phyloP scores from a whole-genome alignment of 306 rosid species.

The Pterocarpus macrocarpus region DNA sequence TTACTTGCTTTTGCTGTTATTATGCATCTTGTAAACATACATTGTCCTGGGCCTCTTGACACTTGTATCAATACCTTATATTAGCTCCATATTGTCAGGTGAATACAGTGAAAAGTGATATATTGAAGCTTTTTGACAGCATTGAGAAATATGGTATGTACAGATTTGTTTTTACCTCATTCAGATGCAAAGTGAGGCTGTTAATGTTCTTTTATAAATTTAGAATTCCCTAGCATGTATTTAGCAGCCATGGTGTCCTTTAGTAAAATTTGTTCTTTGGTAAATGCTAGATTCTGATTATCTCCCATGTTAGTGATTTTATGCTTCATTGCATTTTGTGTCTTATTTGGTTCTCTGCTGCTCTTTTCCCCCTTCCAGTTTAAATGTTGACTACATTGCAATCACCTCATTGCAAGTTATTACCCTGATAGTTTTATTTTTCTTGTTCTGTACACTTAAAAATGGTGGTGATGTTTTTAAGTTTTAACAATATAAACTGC shows the following conservation, averaged over 20 bases:
- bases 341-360: conserved; percentile 5
- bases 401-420: background rate
- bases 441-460: background rate
- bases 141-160: conserved; percentile 94
- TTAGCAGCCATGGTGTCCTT: conserved; percentile 15
- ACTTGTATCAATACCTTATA: conserved; percentile 45
- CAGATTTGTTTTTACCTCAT: conserved; percentile 30
- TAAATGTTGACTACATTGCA: background rate
- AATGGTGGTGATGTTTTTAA: background rate
- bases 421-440: background rate
- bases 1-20: background rate
- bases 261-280: background rate
- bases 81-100: conserved; percentile 64
- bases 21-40: conserved; percentile 11
- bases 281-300: background rate
- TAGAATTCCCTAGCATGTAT: background rate
- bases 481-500: background rate
- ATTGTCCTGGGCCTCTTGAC: background rate
- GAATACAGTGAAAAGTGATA: conserved; percentile 76
- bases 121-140: conserved; percentile 93
- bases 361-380: background rate
- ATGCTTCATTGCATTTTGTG: background rate
- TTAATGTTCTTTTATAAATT: background rate
- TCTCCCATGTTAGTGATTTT: background rate
- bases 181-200: conserved; percentile 2